phyloP scores from a whole-genome alignment of 371 early-diverging fungal species.

The Sporodiniella umbellata region DNA sequence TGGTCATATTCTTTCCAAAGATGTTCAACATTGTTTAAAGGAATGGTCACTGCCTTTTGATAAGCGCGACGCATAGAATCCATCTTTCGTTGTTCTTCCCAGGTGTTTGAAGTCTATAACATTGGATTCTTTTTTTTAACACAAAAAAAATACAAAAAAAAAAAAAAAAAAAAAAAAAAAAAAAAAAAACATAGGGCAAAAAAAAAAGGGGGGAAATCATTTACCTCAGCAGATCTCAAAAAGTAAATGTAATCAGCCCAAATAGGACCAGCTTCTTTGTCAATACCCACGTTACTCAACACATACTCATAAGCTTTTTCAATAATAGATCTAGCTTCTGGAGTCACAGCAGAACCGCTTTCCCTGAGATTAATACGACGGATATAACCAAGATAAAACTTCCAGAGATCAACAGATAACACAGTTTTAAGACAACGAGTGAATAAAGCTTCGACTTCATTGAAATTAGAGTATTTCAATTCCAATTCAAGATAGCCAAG shows the following conservation, averaged over 20 bases:
- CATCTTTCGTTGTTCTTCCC: slow-evolving; percentile 90
- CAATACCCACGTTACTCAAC: slow-evolving; percentile 83
- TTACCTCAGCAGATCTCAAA: slow-evolving; percentile 78
- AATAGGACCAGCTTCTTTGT: slow-evolving; percentile 83
- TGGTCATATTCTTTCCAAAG: slow-evolving; percentile 95
- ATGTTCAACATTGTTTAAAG: slow-evolving; percentile 80
- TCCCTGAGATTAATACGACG: slow-evolving; percentile 66
- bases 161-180: too few species aligned
- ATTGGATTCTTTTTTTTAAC: too few species aligned
- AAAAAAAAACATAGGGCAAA: neutral
- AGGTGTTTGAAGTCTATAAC: slow-evolving; percentile 63
- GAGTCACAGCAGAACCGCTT: slow-evolving; percentile 47
- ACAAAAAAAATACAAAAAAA: too few species aligned
- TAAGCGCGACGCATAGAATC: slow-evolving; percentile 83
- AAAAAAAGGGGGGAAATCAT: slow-evolving; percentile 2
- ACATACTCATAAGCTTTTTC: slow-evolving; percentile 87
- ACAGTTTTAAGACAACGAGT: slow-evolving; percentile 77
- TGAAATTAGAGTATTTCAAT: slow-evolving; percentile 68
- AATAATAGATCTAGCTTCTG: slow-evolving; percentile 72
- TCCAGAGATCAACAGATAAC: slow-evolving; percentile 85
- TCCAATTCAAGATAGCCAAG: slow-evolving; percentile 83
- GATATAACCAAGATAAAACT: slow-evolving; percentile 87
- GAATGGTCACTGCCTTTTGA: slow-evolving; percentile 84
- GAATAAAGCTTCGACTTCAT: slow-evolving; percentile 83
- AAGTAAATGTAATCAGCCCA: slow-evolving; percentile 91